Evolutionary conservation across 257 asterid genomes (phyloP), one percentile per base, ranked within the genome.

Genomic region (Fraxinus americana): DNA sequence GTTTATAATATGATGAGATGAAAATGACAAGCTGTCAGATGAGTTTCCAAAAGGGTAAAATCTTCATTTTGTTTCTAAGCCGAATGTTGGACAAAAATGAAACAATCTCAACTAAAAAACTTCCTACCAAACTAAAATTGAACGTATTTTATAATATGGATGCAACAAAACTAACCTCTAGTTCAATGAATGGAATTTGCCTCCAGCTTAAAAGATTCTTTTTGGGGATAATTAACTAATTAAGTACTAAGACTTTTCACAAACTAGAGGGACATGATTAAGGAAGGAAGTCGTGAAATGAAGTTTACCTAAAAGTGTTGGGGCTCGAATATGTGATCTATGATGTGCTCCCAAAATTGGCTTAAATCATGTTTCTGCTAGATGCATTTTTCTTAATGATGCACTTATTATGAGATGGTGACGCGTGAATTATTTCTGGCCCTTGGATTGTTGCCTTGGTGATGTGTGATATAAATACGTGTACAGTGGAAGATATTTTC

Each of bases 51-150:
- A 72, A 77, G 72, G 25, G 61, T 74, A 76, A 71, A 77, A 79
- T 79, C 86, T 82, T 34, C 14, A 71, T 71, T 80, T 82, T 85
- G 86, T 82, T 85, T 78, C 72, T 71, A 65, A 76, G 70, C 81
- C 29, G 32, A 63, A 63, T 63, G 69, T 34, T 43, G 30, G 57
- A 43, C 75, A 72, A 25, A 54, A 21, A 45, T 69, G 2, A 52
- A 79, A 67, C 27, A 50, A 16, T 50, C 74, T 70, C 71, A n/a
- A 54, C 2, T 11, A 59, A 5, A 54, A 80, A 85, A 82, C 80
- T 81, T 77, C 77, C 70, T 67, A 85, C 89, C 86, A 75, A 85
- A 80, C 86, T 82, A 17, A 43, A 75, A 72, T 61, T 79, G 21
- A 34, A 52, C 35, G 59, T 13, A 68, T 17, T 30, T 80, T 59